Percentiles rank a stretch among this genome's conserved stretches.
These are phyloP conservation scores for Boletellus deceptivus DNA, from an alignment of 1,284 basidiomycete species.

Conservation along the genomic window DNA sequence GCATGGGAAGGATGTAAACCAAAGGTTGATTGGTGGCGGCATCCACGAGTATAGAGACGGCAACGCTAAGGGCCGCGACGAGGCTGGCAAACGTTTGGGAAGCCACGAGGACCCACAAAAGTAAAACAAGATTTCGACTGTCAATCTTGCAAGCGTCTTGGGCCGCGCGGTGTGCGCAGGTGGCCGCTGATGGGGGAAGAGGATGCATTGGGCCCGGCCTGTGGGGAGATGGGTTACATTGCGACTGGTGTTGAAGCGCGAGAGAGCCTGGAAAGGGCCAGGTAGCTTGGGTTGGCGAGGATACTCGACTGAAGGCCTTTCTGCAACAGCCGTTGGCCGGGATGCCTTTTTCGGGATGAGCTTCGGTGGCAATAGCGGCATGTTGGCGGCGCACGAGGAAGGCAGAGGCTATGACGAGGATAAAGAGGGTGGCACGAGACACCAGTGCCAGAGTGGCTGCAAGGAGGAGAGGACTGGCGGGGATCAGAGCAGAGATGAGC, in stretches of 20 bases:
- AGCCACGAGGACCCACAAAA: conserved; percentile 14
- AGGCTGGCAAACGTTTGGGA: conserved; percentile 27
- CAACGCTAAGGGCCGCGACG: conserved; percentile 25
- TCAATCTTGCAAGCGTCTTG: neutral
- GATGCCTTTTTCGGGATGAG: conserved; percentile 13
- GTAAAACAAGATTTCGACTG: neutral
- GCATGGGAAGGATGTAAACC: conserved; percentile 14
- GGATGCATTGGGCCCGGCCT: neutral
- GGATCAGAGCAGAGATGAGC: conserved; percentile 26
- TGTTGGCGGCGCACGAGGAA: conserved; percentile 9
- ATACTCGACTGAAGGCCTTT: conserved; percentile 16
- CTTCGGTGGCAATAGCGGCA: neutral
- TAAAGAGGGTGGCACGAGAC: conserved; percentile 25
- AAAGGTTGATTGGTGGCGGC: neutral
- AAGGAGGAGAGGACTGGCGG: conserved; percentile 25
- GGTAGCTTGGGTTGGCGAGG: conserved; percentile 32
- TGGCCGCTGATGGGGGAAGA: conserved; percentile 6
- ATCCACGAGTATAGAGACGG: conserved; percentile 9
- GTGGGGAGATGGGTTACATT: neutral
- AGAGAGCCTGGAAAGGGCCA: conserved; percentile 36
- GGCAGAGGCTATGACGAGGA: conserved; percentile 10
- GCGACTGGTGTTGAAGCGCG: conserved; percentile 10
- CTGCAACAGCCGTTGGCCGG: conserved; percentile 1
- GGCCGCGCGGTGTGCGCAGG: neutral
- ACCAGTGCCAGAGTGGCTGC: conserved; percentile 22